Evolutionary conservation across 352 stramenopile species (phyloP).

Genomic region (Globisporangium carolinianum): DNA sequence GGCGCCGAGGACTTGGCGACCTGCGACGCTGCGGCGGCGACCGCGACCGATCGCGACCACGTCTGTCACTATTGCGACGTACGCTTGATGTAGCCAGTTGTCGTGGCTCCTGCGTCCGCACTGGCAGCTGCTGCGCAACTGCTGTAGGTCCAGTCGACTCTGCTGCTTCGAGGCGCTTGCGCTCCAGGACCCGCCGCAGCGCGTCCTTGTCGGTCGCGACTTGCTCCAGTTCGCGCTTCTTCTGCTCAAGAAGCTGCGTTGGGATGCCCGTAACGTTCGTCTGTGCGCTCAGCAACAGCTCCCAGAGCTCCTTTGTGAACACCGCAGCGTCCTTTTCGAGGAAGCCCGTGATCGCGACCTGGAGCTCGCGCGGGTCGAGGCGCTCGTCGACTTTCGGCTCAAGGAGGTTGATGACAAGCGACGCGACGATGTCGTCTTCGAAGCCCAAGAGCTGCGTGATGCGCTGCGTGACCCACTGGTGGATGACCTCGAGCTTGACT

Average conservation of each 20-base stretch:
- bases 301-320: slow-evolving; percentile 90
- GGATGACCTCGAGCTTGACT: slow-evolving; percentile 88
- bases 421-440: slow-evolving; percentile 90
- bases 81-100: too few species aligned
- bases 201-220: slow-evolving; percentile 46
- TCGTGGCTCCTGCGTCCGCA: background rate
- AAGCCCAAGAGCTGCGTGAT: slow-evolving; percentile 86
- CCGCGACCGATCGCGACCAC: slow-evolving; percentile 5
- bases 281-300: slow-evolving; percentile 85
- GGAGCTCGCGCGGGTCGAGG: slow-evolving; percentile 81
- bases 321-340: slow-evolving; percentile 79
- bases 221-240: slow-evolving; percentile 85
- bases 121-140: background rate
- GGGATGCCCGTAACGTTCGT: slow-evolving; percentile 85
- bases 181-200: slow-evolving; percentile 50
- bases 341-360: slow-evolving; percentile 88
- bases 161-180: slow-evolving; percentile 30
- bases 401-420: slow-evolving; percentile 80
- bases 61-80: slow-evolving; percentile 1
- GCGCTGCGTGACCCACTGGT: slow-evolving; percentile 83
- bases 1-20: background rate
- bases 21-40: slow-evolving; percentile 2
- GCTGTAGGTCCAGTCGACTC: background rate
- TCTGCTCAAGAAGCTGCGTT: slow-evolving; percentile 80
- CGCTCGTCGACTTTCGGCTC: slow-evolving; percentile 65